These are phyloP conservation scores for Emmonsiellopsis sp. DNA, from an alignment of 2,329 filamentous ascomycete genomes.

Conservation along the genomic window DNA sequence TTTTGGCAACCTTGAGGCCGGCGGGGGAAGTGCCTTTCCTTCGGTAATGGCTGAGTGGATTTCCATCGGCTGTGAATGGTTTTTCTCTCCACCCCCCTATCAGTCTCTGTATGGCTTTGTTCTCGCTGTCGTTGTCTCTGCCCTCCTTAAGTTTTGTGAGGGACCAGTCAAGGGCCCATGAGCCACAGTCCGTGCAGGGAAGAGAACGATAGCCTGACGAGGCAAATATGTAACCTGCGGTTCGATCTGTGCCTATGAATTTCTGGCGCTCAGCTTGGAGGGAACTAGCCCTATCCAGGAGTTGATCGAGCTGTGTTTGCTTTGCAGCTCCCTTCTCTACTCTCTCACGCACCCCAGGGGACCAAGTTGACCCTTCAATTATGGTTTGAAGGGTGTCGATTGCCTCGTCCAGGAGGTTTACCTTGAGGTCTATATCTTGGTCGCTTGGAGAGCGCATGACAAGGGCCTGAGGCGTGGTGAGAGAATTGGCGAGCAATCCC, in stretches of 20 bases:
- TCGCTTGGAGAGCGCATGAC: no score
- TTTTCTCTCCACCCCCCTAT: no score
- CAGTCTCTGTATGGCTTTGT: no score
- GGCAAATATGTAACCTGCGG: neutral
- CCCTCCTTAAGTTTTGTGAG: neutral
- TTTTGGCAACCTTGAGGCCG: neutral
- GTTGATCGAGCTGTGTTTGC: neutral
- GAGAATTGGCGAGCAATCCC: no score
- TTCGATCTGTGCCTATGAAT: neutral
- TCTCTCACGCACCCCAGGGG: neutral
- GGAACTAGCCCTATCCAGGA: neutral
- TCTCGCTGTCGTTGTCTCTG: no score
- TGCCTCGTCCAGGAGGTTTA: no score
- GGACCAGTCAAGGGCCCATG: neutral
- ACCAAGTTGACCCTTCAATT: neutral
- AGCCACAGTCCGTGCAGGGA: neutral
- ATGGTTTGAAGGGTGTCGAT: no score
- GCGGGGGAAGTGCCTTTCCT: neutral
- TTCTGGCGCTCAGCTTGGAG: neutral
- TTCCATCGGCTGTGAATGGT: no score
- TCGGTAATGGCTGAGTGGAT: neutral
- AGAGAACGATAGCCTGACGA: neutral
- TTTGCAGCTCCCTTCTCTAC: neutral
- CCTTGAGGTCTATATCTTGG: no score
- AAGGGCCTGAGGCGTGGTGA: no score